A percentile compares a stretch with the other conserved stretches of the same genome.
These are phyloP conservation scores for Huntiella abstrusa DNA, from an alignment of 2,329 filamentous ascomycete genomes.

Conservation along the genomic window DNA sequence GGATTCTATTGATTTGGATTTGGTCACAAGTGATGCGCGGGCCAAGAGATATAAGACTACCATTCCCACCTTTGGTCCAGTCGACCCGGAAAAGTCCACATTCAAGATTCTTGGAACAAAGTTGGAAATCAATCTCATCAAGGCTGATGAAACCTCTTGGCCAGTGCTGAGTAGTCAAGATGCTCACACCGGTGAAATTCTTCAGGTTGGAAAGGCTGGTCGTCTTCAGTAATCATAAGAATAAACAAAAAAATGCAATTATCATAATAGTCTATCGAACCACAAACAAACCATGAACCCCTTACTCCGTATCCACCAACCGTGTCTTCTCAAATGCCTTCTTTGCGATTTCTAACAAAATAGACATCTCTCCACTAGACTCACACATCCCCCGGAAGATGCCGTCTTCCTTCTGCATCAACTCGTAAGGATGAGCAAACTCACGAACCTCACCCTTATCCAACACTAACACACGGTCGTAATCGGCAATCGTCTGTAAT, in stretches of 20 bases:
- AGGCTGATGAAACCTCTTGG: conserved; percentile 63
- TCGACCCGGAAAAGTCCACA: conserved; percentile 55
- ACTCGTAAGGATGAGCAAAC: conserved; percentile 72
- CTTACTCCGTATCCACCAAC: conserved; percentile 18
- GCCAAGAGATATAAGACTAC: conserved; percentile 60
- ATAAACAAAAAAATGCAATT: conserved; percentile 1
- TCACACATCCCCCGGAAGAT: conserved; percentile 46
- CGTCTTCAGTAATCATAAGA: conserved; percentile 16
- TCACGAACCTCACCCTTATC: conserved; percentile 79
- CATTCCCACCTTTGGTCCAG: conserved; percentile 57
- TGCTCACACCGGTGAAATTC: conserved; percentile 49
- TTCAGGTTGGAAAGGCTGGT: conserved; percentile 73
- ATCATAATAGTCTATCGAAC: conserved; percentile 2
- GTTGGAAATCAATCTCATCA: conserved; percentile 57
- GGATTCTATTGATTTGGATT: conserved; percentile 51
- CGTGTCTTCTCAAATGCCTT: conserved; percentile 28
- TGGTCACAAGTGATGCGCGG: conserved; percentile 61
- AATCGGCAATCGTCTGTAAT: conserved; percentile 91
- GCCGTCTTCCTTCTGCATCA: conserved; percentile 53
- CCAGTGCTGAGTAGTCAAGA: conserved; percentile 70
- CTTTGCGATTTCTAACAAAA: conserved; percentile 33
- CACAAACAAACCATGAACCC: neutral
- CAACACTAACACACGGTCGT: conserved; percentile 89
- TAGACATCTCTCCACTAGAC: conserved; percentile 38
- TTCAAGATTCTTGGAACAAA: conserved; percentile 80